A percentile compares a stretch with the other conserved stretches of the same genome.
Evolutionary conservation across 2,329 filamentous ascomycete genomes (phyloP).

Genomic region (Cladophialophora bantiana): DNA sequence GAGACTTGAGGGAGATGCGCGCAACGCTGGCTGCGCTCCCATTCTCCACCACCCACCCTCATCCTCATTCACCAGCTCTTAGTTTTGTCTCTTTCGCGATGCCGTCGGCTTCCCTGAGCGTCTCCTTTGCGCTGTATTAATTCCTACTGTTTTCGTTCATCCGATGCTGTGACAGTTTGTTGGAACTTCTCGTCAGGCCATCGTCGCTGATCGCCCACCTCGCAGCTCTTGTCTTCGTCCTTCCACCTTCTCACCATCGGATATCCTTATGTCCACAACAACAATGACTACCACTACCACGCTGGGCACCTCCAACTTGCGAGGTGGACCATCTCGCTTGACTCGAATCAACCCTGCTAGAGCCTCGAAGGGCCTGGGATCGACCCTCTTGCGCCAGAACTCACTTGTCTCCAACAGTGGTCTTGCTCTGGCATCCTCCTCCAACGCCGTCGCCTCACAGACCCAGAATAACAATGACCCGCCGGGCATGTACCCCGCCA

Average conservation of each 20-base stretch:
- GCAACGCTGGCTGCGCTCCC: slow-evolving; percentile 9
- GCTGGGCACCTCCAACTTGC: slow-evolving; percentile 40
- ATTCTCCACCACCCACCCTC: slow-evolving; percentile 14
- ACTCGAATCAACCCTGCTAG: slow-evolving; percentile 59
- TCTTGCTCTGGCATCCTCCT: slow-evolving; percentile 32
- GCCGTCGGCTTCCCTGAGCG: background rate
- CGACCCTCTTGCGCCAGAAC: slow-evolving; percentile 49
- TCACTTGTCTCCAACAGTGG: slow-evolving; percentile 43
- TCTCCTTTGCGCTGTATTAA: background rate
- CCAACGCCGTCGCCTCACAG: slow-evolving; percentile 32
- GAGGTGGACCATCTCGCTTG: slow-evolving; percentile 46
- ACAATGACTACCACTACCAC: slow-evolving; percentile 39
- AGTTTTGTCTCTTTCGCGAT: slow-evolving; percentile 9
- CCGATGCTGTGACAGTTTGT: slow-evolving; percentile 17
- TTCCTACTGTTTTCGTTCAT: background rate
- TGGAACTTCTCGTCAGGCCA: slow-evolving; percentile 11
- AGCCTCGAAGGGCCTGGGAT: slow-evolving; percentile 54
- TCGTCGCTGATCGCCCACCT: slow-evolving; percentile 22
- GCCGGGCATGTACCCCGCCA: slow-evolving; percentile 67
- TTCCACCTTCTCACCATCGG: slow-evolving; percentile 1
- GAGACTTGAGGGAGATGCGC: slow-evolving; percentile 9
- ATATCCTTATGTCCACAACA: slow-evolving; percentile 36
- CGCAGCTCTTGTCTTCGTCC: slow-evolving; percentile 25
- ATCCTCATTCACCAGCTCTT: background rate
- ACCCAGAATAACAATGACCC: slow-evolving; percentile 42